phyloP scores from a whole-genome alignment of 306 rosid species.

The Astragalus membranaceus region DNA sequence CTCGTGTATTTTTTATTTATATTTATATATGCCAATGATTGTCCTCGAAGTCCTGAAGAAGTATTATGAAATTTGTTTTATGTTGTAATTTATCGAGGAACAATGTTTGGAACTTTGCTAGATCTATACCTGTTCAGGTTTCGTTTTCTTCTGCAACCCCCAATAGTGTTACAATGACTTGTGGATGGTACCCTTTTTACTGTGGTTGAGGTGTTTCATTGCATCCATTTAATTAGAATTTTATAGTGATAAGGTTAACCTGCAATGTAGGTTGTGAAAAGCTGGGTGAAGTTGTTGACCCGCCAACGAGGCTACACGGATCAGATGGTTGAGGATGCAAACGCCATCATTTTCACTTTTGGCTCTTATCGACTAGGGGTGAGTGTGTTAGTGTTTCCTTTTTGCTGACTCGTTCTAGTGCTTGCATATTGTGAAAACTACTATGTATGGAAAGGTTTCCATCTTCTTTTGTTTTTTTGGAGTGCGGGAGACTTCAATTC shows the following conservation, averaged over 20 bases:
- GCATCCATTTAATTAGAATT: background rate
- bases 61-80: background rate
- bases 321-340: conserved; percentile 96
- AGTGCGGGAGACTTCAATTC: background rate
- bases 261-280: conserved; percentile 66
- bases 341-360: conserved; percentile 83
- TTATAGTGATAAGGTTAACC: conserved; percentile 15
- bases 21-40: background rate
- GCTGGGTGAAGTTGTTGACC: conserved; percentile 90
- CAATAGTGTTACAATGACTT: background rate
- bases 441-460: background rate
- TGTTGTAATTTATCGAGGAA: background rate
- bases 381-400: conserved; percentile 19
- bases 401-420: background rate
- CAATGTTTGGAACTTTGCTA: background rate
- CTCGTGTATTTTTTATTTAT: background rate
- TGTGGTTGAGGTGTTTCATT: background rate
- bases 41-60: background rate
- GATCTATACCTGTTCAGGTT: conserved; percentile 1
- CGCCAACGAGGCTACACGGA: conserved; percentile 83
- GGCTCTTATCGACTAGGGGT: conserved; percentile 95
- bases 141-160: background rate
- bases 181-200: background rate
- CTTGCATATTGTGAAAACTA: background rate
- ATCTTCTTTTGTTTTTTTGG: conserved; percentile 1